A percentile compares a stretch with the other conserved stretches of the same genome.
These are phyloP conservation scores for Citrullus colocynthis DNA, from an alignment of 306 rosid genomes.

Conservation along the genomic window DNA sequence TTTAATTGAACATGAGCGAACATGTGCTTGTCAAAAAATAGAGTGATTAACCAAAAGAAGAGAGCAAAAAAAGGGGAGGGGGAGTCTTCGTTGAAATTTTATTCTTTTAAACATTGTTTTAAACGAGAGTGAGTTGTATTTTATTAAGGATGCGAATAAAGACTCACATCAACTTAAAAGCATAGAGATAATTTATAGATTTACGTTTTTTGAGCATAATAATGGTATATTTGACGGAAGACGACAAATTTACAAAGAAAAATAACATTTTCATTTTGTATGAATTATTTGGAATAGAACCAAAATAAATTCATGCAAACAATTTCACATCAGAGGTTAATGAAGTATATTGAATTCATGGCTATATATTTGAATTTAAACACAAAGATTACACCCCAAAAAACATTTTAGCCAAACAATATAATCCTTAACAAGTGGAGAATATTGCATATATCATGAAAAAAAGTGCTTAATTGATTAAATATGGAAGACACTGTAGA, in stretches of 20 bases:
- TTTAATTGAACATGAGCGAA: slow-evolving; percentile 1
- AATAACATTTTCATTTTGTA: neutral
- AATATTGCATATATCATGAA: neutral
- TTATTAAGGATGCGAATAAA: neutral
- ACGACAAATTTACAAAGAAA: neutral
- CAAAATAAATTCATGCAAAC: neutral
- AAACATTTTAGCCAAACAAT: neutral
- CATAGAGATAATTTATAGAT: neutral
- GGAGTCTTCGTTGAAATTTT: neutral
- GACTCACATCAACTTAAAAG: neutral
- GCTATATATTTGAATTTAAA: neutral
- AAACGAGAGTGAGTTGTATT: no score
- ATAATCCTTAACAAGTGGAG: neutral
- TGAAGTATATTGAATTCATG: neutral
- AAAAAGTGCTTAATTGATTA: neutral
- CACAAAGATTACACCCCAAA: neutral
- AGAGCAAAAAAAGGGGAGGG: neutral
- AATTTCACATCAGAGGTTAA: neutral
- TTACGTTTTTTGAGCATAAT: no score
- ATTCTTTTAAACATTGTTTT: neutral
- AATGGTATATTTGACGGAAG: no score
- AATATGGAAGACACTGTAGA: neutral
- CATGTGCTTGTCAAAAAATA: neutral
- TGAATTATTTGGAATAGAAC: neutral
- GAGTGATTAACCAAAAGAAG: neutral